These are phyloP conservation scores for Colletotrichum agaves DNA, from an alignment of 2,329 filamentous ascomycete species.

Conservation along the genomic window DNA sequence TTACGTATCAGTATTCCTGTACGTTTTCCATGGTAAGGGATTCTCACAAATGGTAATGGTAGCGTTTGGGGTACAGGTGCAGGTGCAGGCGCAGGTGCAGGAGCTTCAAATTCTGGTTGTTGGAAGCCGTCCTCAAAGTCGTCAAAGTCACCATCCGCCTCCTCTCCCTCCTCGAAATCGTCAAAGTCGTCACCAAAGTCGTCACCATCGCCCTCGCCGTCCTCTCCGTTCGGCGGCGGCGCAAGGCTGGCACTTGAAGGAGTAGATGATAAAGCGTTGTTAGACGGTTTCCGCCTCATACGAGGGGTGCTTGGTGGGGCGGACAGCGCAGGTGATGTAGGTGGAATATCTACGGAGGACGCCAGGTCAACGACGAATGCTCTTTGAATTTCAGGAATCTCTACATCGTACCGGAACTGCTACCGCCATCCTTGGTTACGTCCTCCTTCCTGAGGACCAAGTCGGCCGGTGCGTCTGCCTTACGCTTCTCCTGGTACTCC, in stretches of 20 bases:
- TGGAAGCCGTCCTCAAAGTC: constrained; percentile 81
- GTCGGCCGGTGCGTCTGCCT: constrained; percentile 65
- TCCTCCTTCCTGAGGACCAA: constrained; percentile 59
- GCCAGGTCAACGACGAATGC: constrained; percentile 39
- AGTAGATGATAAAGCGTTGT: constrained; percentile 38
- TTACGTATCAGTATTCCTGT: constrained; percentile 40
- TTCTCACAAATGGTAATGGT: constrained; percentile 57
- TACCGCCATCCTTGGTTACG: constrained; percentile 46
- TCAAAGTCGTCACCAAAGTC: constrained; percentile 71
- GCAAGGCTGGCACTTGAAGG: constrained; percentile 21
- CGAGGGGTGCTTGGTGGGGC: constrained; percentile 45
- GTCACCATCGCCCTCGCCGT: constrained; percentile 49
- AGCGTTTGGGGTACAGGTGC: constrained; percentile 49
- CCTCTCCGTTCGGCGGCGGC: constrained; percentile 40
- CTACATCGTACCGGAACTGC: constrained; percentile 48
- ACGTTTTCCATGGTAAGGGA: too few species aligned
- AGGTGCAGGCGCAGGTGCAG: constrained; percentile 44
- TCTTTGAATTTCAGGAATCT: constrained; percentile 39
- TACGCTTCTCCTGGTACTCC: constrained; percentile 57
- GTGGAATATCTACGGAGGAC: constrained; percentile 50
- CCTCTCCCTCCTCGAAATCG: constrained; percentile 70
- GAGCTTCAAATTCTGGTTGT: constrained; percentile 55
- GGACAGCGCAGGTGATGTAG: constrained; percentile 42
- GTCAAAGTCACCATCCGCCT: constrained; percentile 67
- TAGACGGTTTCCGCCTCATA: constrained; percentile 47